Evolutionary conservation across 139 green algal genomes (phyloP).

Genomic region (Edaphochlamys debaryana): DNA sequence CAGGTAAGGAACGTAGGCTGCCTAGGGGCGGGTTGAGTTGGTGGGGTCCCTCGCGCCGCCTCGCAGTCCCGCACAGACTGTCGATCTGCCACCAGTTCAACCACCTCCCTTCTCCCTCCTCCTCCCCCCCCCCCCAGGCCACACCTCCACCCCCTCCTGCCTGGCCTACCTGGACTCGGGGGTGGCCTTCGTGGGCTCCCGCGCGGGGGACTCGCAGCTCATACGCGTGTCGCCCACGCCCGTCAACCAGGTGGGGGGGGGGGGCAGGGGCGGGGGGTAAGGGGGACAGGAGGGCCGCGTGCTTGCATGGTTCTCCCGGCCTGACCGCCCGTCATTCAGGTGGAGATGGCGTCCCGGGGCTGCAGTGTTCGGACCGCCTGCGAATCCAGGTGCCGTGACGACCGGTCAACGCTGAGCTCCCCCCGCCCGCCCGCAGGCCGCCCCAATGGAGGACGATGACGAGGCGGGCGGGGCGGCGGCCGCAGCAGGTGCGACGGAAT

Average conservation of each 20-base stretch:
- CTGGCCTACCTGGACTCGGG: constrained; percentile 95
- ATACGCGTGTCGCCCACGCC: constrained; percentile 71
- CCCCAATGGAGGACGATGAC: constrained; percentile 33
- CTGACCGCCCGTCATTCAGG: no score
- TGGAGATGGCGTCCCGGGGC: no score
- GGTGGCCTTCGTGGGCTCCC: constrained; percentile 89
- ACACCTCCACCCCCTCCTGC: constrained; percentile 74
- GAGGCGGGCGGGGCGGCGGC: neutral
- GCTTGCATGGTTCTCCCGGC: no score
- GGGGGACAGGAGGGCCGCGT: no score
- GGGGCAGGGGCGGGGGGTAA: no score
- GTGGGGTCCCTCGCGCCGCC: no score
- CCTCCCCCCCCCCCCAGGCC: constrained; percentile 42
- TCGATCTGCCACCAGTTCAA: neutral
- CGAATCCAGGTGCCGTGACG: no score
- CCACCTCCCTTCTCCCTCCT: neutral
- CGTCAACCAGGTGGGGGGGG: constrained; percentile 26
- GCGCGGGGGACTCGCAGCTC: constrained; percentile 76
- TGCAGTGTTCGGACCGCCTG: no score
- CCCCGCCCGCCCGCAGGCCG: neutral
- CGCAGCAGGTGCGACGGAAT: no score
- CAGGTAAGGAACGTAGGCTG: no score
- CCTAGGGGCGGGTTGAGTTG: no score
- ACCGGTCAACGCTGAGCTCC: neutral
- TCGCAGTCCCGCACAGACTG: neutral